Evolutionary conservation across 2,329 filamentous ascomycete genomes (phyloP), one percentile per base, ranked within the genome.

Genomic region (Stagonosporopsis vannaccii): DNA sequence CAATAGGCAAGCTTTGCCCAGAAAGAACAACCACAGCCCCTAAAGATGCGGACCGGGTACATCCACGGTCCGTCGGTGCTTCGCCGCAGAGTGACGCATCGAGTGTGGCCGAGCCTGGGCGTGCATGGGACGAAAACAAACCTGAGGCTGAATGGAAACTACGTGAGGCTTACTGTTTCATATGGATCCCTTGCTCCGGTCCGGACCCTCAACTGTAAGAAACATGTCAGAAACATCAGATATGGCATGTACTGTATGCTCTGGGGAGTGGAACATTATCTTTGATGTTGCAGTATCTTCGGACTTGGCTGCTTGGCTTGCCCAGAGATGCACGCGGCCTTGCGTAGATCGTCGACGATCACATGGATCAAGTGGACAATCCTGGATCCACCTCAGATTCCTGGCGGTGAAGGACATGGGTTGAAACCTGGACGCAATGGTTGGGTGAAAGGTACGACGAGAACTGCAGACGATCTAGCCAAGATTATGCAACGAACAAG

Each of bases 301-400:
- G 30, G 46, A 42, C 53, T 56, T 56, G 53, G 41, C 53, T 47
- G 41, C 53, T 56, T 56, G 53, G 53, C 53, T 54, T 47, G 53
- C 53, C 47, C 36, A 56, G 47, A 49, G 30, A 30, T 43, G 28
- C 36, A 39, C 53, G 47, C 53, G 46, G 46, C 53, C 47, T 56
- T 56, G 46, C 53, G 47, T 42, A 51, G 53, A 56, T 56, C 47
- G 28, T 15, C 36, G 42, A n/a, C 42, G 53, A 56, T 56, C 53
- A 51, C 47, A 46, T 41, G 47, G 47, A 32, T 51, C 6, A 8
- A 37, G 35, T 45, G 25, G 28, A 19, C 28, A 23, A 45, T 50
- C 40, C 36, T 36, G 22, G 42, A 8, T 37, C 36, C 22, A 42
- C 13, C 22, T 23, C 12, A 44, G 22, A 23, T 23, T 37, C 28